Evolutionary conservation across 2,329 filamentous ascomycete genomes (phyloP), one percentile per base, ranked within the genome.

Genomic region (Exophiala sideris): DNA sequence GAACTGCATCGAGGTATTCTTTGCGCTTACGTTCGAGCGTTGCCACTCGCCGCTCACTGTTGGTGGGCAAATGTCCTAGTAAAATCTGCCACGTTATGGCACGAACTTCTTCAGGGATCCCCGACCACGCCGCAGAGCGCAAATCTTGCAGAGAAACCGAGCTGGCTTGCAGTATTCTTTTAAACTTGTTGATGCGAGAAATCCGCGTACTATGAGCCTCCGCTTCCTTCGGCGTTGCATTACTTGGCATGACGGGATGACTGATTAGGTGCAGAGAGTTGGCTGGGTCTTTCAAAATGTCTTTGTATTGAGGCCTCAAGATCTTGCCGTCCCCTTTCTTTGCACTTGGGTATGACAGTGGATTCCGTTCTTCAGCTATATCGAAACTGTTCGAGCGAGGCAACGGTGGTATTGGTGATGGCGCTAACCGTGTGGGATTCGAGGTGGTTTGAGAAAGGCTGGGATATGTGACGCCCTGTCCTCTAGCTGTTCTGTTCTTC

Each of bases 1-100:
- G 74, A 33, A 99, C 92, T 1, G 92, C 94, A 64, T 99, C 94
- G 1, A 97, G 76, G 67, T 99, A 99, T 70, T 99, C 95, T 68
- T 92, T 96, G 48, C 94, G 84, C 71, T 99, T 99, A 55, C 94
- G 81, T 69, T 99, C 94, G 8, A 99, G 78, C 0, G 91, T 94
- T 0, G 89, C 83, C 6, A 97, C 89, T 49, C 95, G 84, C 59
- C 94, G 82, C 69, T 99, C 95, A 64, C 91, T 95, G 67, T 91
- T 96, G n/a, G 92, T 95, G 1, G 95, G 94, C 3, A 99, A 81
- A 70, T 99, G 99, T 54, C 92, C 94, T 20, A 99, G 82, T 16
- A 99, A 79, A 20, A 99, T 79, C 71, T 97, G 91, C 94, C 94
- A 99, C n/a, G 92, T 94, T 87, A 99, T 96, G 47, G 94, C 90